A percentile compares a stretch with the other conserved stretches of the same genome.
Conservation (phyloP, 106 monocot species). For the Amphibolis antarctica region DNA sequence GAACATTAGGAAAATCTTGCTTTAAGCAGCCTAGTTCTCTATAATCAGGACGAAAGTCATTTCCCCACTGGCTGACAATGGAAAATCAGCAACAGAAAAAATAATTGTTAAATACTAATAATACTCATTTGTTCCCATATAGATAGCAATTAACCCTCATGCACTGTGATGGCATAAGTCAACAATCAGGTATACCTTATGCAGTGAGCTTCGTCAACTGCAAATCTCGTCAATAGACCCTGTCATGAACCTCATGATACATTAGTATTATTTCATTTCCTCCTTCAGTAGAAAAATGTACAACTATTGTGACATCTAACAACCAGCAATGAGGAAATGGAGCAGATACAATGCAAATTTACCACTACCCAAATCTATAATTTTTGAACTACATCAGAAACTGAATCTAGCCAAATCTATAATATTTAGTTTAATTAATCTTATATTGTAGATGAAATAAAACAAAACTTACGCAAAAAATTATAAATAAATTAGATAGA, state of each 20-base stretch:
- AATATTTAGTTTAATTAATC: too few relatives aligned
- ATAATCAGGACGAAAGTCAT: slow-evolving; percentile 97
- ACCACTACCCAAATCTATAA: too few relatives aligned
- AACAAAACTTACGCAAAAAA: too few relatives aligned
- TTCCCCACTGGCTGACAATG: slow-evolving; percentile 77
- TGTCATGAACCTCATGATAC: slow-evolving; percentile 18
- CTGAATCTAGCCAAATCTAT: too few relatives aligned
- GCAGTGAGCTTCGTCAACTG: slow-evolving; percentile 95
- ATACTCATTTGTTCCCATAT: neutral
- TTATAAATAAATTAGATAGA: too few relatives aligned
- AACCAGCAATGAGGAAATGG: too few relatives aligned
- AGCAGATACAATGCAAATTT: too few relatives aligned
- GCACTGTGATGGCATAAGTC: neutral
- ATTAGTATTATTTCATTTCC: neutral
- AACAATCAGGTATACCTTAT: slow-evolving; percentile 46
- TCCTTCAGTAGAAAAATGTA: too few relatives aligned
- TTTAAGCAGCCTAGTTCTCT: slow-evolving; percentile 72
- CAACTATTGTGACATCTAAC: too few relatives aligned
- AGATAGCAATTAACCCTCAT: neutral
- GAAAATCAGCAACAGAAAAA: slow-evolving; percentile 2
- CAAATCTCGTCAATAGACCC: slow-evolving; percentile 86
- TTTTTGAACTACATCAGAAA: too few relatives aligned
- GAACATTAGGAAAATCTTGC: slow-evolving; percentile 61
- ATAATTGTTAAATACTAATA: neutral
- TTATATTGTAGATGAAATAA: too few relatives aligned